Conservation (phyloP, 1,139 yeast species). For the Nadsonia commutata region DNA sequence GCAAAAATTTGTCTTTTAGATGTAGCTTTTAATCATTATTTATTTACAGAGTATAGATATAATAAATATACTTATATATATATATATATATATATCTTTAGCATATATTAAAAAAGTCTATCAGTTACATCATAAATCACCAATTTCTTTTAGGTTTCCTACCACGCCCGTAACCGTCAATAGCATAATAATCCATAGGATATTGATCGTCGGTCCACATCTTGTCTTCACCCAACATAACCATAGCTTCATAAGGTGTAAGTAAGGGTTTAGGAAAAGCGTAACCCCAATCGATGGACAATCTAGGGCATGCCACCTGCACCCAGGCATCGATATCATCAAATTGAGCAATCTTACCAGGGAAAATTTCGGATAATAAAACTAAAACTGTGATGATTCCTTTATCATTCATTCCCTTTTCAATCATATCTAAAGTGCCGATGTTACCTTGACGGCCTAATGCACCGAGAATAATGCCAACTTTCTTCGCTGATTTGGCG, state of each 20-base stretch:
- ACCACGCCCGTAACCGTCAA: constrained; percentile 91
- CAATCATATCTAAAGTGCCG: constrained; percentile 52
- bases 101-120: too few species aligned
- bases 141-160: constrained; percentile 34
- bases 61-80: too few species aligned
- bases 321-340: constrained; percentile 90
- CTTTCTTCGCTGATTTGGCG: constrained; percentile 44
- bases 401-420: constrained; percentile 32
- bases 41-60: too few species aligned
- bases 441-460: constrained; percentile 93
- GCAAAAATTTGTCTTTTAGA: too few species aligned
- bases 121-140: too few species aligned
- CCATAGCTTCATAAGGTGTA: constrained; percentile 96
- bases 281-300: constrained; percentile 97
- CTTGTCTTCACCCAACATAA: constrained; percentile 57
- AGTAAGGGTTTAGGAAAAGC: constrained; percentile 84
- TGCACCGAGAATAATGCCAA: constrained; percentile 88
- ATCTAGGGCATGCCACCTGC: constrained; percentile 94
- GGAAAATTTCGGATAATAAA: constrained; percentile 83
- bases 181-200: constrained; percentile 92
- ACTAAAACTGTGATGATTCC: constrained; percentile 69
- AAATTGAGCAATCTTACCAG: constrained; percentile 85
- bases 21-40: too few species aligned
- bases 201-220: constrained; percentile 55
- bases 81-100: too few species aligned